phyloP scores from a whole-genome alignment of 2,329 filamentous ascomycete genomes.

The Ascochyta rabiei region DNA sequence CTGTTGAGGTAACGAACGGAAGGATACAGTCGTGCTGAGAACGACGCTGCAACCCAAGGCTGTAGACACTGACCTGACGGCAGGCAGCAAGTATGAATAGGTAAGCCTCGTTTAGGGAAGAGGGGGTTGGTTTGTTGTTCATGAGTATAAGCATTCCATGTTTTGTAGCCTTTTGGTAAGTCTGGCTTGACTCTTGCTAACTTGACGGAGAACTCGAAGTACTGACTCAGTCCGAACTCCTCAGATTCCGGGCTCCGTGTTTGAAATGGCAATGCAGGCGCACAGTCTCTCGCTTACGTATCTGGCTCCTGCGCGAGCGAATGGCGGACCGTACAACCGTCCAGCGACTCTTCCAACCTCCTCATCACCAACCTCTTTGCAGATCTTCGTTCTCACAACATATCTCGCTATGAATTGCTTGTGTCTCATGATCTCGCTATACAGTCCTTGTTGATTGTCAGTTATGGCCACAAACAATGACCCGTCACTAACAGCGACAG shows the following conservation, averaged over 20 bases:
- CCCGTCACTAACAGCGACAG: background rate
- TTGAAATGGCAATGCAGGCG: background rate
- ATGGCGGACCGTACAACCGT: slow-evolving; percentile 2
- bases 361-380: background rate
- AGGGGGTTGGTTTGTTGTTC: no score
- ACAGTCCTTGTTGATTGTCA: background rate
- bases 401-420: background rate
- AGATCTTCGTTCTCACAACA: background rate
- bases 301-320: slow-evolving; percentile 1
- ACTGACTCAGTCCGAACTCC: no score
- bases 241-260: background rate
- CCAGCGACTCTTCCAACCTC: slow-evolving; percentile 1
- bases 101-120: no score
- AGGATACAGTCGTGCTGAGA: no score
- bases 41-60: no score
- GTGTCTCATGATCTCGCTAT: background rate
- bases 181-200: no score
- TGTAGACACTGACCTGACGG: no score
- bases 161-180: no score
- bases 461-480: background rate
- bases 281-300: background rate
- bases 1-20: no score
- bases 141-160: no score
- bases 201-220: no score
- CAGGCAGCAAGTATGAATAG: no score